Evolutionary conservation across 208 protist species (phyloP).

Genomic region (Lotmaria passim): DNA sequence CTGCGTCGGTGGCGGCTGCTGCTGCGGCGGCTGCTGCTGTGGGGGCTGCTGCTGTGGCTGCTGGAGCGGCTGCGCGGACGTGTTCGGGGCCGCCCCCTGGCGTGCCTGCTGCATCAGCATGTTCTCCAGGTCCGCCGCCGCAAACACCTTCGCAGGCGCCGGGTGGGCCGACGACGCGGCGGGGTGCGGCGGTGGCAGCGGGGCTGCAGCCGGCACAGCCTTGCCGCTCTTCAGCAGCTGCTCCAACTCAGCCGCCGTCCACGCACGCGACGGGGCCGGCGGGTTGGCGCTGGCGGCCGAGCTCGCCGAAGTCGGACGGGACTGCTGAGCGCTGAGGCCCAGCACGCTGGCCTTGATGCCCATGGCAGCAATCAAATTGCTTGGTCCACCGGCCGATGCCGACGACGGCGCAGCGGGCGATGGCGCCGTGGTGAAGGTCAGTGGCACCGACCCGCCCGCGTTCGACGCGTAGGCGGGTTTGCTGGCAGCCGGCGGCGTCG

Average conservation of each 20-base stretch:
- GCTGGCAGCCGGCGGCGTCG: neutral
- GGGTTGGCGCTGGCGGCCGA: constrained; percentile 4
- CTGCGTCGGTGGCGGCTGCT: neutral
- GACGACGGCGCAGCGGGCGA: constrained; percentile 5
- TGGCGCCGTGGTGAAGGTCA: constrained; percentile 9
- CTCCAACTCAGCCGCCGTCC: constrained; percentile 71
- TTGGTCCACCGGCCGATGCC: constrained; percentile 4
- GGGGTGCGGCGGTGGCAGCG: constrained; percentile 2
- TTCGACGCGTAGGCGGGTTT: too few relatives aligned
- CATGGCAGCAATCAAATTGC: constrained; percentile 14
- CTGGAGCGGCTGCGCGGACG: constrained; percentile 28
- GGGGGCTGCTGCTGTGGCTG: constrained; percentile 14
- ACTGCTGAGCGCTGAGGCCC: constrained; percentile 15
- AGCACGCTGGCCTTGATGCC: constrained; percentile 19
- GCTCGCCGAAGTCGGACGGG: neutral
- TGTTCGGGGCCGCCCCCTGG: constrained; percentile 16
- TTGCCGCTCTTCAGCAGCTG: constrained; percentile 43
- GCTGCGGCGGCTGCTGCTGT: neutral
- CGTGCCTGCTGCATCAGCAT: constrained; percentile 56
- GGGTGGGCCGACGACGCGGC: neutral
- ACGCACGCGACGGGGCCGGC: constrained; percentile 29
- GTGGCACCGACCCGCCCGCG: too few relatives aligned
- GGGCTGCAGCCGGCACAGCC: neutral
- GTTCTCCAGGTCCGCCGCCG: constrained; percentile 62
- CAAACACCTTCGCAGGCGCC: constrained; percentile 31